Evolutionary conservation across 257 asterid species (phyloP).

Genomic region (Solanum arcanum): DNA sequence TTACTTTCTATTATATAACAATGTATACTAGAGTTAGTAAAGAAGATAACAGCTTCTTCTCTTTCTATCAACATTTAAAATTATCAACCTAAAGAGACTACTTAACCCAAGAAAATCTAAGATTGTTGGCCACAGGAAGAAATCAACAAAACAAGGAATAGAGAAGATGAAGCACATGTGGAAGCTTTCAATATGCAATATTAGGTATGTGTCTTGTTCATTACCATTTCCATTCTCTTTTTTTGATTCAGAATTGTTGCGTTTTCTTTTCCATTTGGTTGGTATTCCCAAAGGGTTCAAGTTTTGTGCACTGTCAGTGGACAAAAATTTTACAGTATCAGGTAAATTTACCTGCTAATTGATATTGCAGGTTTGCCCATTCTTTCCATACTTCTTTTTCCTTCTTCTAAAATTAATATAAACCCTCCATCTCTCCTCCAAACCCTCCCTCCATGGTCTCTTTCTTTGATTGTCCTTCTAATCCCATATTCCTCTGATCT

Average conservation of each 20-base stretch:
- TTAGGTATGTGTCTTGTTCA: background rate
- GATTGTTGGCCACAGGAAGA: background rate
- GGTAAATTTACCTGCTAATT: background rate
- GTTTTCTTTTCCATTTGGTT: background rate
- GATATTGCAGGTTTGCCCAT: background rate
- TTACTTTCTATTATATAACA: background rate
- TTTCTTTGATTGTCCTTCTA: background rate
- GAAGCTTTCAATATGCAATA: background rate
- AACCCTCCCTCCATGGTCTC: background rate
- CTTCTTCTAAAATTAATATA: background rate
- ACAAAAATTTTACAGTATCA: background rate
- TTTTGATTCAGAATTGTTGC: background rate
- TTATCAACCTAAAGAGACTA: background rate
- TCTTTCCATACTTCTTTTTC: background rate
- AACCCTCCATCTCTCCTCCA: background rate
- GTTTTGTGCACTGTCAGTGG: background rate
- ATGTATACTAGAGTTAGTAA: background rate
- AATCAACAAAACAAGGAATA: background rate
- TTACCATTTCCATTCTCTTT: background rate
- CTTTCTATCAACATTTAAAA: background rate
- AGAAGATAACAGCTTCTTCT: background rate
- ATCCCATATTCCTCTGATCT: background rate
- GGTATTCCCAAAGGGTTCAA: background rate
- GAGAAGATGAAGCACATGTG: background rate
- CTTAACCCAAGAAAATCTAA: background rate